These are phyloP conservation scores for Bertia moriformis DNA, from an alignment of 2,329 filamentous ascomycete genomes.

Conservation along the genomic window DNA sequence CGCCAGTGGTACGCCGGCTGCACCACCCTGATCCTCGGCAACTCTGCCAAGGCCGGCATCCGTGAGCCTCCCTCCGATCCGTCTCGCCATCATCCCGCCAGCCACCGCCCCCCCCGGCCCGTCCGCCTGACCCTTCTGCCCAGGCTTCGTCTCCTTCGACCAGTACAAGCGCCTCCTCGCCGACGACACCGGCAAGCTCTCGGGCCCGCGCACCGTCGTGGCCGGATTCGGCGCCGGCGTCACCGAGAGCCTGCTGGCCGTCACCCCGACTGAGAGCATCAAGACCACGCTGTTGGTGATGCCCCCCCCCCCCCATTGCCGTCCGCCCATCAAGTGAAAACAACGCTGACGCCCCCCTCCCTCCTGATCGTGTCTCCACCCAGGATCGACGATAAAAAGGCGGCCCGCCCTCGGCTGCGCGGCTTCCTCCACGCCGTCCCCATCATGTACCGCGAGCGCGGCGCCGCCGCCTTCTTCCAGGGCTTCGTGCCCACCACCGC, in stretches of 20 bases:
- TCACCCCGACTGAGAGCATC: slow-evolving; percentile 94
- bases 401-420: slow-evolving; percentile 67
- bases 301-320: slow-evolving; percentile 2
- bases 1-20: slow-evolving; percentile 94
- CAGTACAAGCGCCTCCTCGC: slow-evolving; percentile 74
- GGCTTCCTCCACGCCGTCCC: slow-evolving; percentile 84
- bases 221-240: slow-evolving; percentile 90
- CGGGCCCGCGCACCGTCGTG: slow-evolving; percentile 77
- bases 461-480: slow-evolving; percentile 86
- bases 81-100: neutral
- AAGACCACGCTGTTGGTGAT: slow-evolving; percentile 71
- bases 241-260: slow-evolving; percentile 81
- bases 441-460: slow-evolving; percentile 77
- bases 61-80: slow-evolving; percentile 36
- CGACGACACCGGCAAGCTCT: slow-evolving; percentile 75
- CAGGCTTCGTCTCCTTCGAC: slow-evolving; percentile 89
- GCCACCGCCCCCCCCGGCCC: neutral
- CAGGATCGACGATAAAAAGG: slow-evolving; percentile 89
- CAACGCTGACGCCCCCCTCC: slow-evolving; percentile 1
- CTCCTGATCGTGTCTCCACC: neutral
- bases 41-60: slow-evolving; percentile 90
- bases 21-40: slow-evolving; percentile 90
- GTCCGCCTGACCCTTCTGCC: neutral
- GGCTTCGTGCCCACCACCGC: slow-evolving; percentile 91
- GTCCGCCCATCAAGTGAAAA: neutral